Evolutionary conservation across 345 rosid species (phyloP), one percentile per base, ranked within the genome.

Genomic region (Noccaea caerulescens): DNA sequence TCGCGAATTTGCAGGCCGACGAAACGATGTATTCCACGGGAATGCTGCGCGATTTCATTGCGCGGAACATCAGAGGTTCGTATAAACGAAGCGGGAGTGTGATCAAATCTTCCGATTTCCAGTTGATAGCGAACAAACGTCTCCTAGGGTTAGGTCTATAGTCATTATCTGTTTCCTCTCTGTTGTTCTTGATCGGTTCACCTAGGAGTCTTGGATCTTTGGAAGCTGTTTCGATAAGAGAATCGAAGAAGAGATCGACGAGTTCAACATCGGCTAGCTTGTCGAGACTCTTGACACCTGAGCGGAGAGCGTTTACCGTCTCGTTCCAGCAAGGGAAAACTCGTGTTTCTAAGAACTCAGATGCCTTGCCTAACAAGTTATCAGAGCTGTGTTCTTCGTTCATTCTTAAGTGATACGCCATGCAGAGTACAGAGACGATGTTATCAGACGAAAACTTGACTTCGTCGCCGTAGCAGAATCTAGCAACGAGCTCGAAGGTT

Each of bases 251-350:
- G 71, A 87, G 75, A 51, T 85, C 84, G 0, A 89, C 54, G 56
- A 93, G 65, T 54, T 90, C 90, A 36, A 79, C 49, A 30, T 73
- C 78, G 47, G 38, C 58, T 25, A 85, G 87, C 60, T 72, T 84
- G 56, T 78, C 58, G 56, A 85, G 76, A 60, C 64, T 38, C 47
- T 67, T 76, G 6, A 75, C 84, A 0, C 80, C 73, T 0, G 75
- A 76, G 27, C 82, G 80, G 20, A 86, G 74, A 53, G 86, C 96
- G 70, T 71, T 91, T 37, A 93, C 77, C 10, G 87, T 86, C 71
- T 89, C 86, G 12, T 86, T 86, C 98, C 98, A 93, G 84, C 80
- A 78, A 0, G 87, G 83, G 10, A 93, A 82, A 63, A 87, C 86
- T 71, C 52, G 78, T 14, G 73, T 74, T 36, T 80, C 80, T 5